Conservation (phyloP, 371 early-diverging fungal species). For the Furculomyces boomerangus region DNA sequence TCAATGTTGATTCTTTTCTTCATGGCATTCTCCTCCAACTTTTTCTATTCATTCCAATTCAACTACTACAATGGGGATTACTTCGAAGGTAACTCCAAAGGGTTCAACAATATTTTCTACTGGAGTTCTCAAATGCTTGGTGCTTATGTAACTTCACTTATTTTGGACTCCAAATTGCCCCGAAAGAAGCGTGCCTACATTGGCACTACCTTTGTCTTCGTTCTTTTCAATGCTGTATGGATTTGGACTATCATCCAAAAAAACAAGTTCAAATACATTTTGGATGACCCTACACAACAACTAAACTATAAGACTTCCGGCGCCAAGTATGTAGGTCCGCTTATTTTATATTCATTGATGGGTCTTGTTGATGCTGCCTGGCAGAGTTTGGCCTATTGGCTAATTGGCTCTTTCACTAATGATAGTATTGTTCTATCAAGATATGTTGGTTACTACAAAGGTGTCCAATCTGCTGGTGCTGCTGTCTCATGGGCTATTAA, state of each 20-base stretch:
- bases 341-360: conserved; percentile 41
- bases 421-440: conserved; percentile 42
- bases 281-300: not conserved
- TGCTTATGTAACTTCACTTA: conserved; percentile 26
- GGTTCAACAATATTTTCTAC: conserved; percentile 42
- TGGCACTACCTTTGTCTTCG: conserved; percentile 23
- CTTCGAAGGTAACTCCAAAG: conserved; percentile 37
- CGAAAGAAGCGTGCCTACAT: conserved; percentile 34
- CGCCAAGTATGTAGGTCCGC: conserved; percentile 28
- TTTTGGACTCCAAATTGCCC: conserved; percentile 29
- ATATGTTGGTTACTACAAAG: conserved; percentile 71
- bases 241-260: conserved; percentile 36
- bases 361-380: conserved; percentile 49
- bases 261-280: conserved; percentile 15
- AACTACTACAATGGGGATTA: conserved; percentile 14
- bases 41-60: conserved; percentile 57
- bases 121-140: conserved; percentile 51
- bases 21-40: conserved; percentile 53
- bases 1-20: conserved; percentile 40
- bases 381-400: conserved; percentile 51
- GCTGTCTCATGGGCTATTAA: conserved; percentile 35
- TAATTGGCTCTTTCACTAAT: conserved; percentile 51
- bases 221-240: conserved; percentile 32
- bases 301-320: conserved; percentile 23
- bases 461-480: conserved; percentile 49